Percentiles rank a stretch among this genome's conserved stretches.
phyloP scores from a whole-genome alignment of 2,329 filamentous ascomycete species.

The Sarocladiaceae sp. region DNA sequence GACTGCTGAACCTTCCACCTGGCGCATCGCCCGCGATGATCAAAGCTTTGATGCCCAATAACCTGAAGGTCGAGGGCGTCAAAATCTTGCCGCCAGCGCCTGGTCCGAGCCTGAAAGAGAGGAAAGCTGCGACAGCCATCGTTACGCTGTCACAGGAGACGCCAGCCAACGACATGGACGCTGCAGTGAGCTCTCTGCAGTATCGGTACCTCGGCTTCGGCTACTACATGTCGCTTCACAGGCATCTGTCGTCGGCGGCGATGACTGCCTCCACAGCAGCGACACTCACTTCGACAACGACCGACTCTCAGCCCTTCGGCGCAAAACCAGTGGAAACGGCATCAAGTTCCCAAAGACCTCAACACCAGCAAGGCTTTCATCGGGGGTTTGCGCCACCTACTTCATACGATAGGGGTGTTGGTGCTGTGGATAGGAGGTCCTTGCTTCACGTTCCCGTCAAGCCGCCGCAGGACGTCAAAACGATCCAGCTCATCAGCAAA shows the following conservation, averaged over 20 bases:
- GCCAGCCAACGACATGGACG: conserved; percentile 75
- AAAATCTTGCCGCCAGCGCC: conserved; percentile 54
- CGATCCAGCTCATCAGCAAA: conserved; percentile 79
- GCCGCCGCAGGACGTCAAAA: conserved; percentile 69
- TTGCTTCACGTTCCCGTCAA: conserved; percentile 65
- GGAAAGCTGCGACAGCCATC: conserved; percentile 70
- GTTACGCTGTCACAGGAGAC: conserved; percentile 77
- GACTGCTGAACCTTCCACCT: conserved; percentile 55
- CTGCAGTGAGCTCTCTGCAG: conserved; percentile 68
- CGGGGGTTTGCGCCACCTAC: conserved; percentile 71
- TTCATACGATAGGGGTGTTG: conserved; percentile 49
- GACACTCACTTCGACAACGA: conserved; percentile 29
- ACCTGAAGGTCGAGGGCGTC: conserved; percentile 64
- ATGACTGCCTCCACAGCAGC: conserved; percentile 32
- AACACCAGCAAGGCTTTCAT: conserved; percentile 36
- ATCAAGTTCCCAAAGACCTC: conserved; percentile 27
- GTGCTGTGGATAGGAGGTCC: conserved; percentile 36
- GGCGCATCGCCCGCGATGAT: conserved; percentile 53
- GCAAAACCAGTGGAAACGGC: conserved; percentile 56
- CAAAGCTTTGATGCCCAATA: conserved; percentile 52
- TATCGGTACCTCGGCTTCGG: conserved; percentile 82
- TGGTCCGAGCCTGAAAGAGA: conserved; percentile 49
- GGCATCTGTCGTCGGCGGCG: conserved; percentile 75
- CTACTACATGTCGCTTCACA: conserved; percentile 71
- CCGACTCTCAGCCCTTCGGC: conserved; percentile 65